Percentiles rank a stretch among this genome's conserved stretches.
phyloP scores from a whole-genome alignment of 2,329 filamentous ascomycete genomes.

The Pyrenochaeta sp. region DNA sequence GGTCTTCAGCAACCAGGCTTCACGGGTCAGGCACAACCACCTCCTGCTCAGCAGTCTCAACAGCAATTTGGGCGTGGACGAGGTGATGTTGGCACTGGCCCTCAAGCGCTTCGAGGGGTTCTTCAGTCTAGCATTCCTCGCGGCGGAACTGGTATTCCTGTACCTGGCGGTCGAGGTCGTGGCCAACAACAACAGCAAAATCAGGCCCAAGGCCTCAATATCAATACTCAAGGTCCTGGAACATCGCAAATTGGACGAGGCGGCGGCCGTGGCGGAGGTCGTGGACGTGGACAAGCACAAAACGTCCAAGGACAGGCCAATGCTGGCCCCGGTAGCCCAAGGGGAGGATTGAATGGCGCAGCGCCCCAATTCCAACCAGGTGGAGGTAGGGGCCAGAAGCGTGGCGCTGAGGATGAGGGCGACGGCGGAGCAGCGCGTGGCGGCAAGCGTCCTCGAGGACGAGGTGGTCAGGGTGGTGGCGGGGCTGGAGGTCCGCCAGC shows the following conservation, averaged over 20 bases:
- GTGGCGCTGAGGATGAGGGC: constrained; percentile 41
- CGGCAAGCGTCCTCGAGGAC: constrained; percentile 40
- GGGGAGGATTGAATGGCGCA: constrained; percentile 44
- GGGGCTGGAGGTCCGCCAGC: constrained; percentile 7
- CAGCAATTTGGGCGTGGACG: constrained; percentile 30
- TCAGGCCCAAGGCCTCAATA: constrained; percentile 19
- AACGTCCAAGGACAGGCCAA: constrained; percentile 22
- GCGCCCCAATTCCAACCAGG: constrained; percentile 48
- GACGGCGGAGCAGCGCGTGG: constrained; percentile 36
- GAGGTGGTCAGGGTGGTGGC: constrained; percentile 31
- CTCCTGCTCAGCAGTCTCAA: constrained; percentile 26
- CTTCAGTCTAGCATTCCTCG: constrained; percentile 44
- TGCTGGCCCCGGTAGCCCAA: constrained; percentile 24
- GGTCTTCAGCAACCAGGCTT: constrained; percentile 38
- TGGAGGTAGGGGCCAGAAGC: constrained; percentile 42
- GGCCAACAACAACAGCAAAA: constrained; percentile 22
- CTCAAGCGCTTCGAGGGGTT: constrained; percentile 37
- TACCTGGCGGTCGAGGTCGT: constrained; percentile 38
- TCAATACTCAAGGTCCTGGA: constrained; percentile 11
- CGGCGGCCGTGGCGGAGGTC: constrained; percentile 34
- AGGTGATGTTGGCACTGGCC: constrained; percentile 37
- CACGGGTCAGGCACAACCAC: constrained; percentile 16
- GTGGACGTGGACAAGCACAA: constrained; percentile 18
- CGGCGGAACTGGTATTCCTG: constrained; percentile 41
- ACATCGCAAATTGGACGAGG: constrained; percentile 39